Conservation (phyloP, 2,329 filamentous ascomycete genomes). For the Lasiodiplodia hormozganensis region DNA sequence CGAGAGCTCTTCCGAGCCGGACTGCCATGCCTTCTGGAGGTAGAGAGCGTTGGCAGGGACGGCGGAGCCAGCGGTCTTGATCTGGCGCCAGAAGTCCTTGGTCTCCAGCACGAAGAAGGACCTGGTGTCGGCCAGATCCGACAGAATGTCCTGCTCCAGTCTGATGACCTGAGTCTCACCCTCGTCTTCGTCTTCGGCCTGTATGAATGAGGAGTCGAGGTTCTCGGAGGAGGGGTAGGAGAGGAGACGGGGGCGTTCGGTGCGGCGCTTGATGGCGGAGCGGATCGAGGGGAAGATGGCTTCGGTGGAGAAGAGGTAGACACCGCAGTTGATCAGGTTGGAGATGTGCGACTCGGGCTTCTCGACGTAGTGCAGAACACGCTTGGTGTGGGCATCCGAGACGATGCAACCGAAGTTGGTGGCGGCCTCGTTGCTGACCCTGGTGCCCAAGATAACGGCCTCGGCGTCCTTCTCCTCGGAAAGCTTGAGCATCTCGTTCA, state of each 20-base stretch:
- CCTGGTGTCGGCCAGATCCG: slow-evolving; percentile 94
- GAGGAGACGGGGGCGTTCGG: slow-evolving; percentile 85
- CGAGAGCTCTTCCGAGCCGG: slow-evolving; percentile 79
- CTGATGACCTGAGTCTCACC: slow-evolving; percentile 86
- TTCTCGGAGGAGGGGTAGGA: slow-evolving; percentile 98
- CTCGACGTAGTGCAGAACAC: slow-evolving; percentile 98
- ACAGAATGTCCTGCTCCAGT: slow-evolving; percentile 94
- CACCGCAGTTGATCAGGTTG: slow-evolving; percentile 98
- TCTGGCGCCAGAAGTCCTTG: slow-evolving; percentile 99
- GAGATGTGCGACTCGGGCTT: slow-evolving; percentile 98
- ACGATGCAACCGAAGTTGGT: slow-evolving; percentile 98
- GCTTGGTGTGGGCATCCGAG: slow-evolving; percentile 89
- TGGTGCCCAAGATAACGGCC: slow-evolving; percentile 92
- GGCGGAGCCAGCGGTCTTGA: slow-evolving; percentile 97
- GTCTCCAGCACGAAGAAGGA: slow-evolving; percentile 99
- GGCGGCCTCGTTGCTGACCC: slow-evolving; percentile 88
- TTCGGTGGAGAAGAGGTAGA: slow-evolving; percentile 96
- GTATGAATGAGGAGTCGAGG: slow-evolving; percentile 73
- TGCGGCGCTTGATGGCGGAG: slow-evolving; percentile 92
- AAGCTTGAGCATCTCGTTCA: slow-evolving; percentile 92
- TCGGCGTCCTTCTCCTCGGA: slow-evolving; percentile 96
- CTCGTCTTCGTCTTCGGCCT: slow-evolving; percentile 74
- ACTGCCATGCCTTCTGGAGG: slow-evolving; percentile 90
- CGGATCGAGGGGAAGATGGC: slow-evolving; percentile 96
- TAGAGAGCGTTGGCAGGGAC: slow-evolving; percentile 97